Evolutionary conservation across 345 rosid genomes (phyloP).

Genomic region (Excoecaria agallocha): DNA sequence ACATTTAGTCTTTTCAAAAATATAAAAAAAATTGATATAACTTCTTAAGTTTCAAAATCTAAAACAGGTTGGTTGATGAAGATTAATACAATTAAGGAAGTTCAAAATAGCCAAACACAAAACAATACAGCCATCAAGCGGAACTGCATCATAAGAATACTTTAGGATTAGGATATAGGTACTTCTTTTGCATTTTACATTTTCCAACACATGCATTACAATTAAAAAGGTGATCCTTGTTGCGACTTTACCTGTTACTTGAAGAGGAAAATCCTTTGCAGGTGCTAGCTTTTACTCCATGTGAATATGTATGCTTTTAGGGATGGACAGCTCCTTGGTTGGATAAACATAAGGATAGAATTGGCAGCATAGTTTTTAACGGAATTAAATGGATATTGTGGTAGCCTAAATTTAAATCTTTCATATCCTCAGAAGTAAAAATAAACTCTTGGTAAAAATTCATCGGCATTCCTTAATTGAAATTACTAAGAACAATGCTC

Average conservation of each 20-base stretch:
- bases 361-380: not conserved
- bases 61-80: not conserved
- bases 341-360: not conserved
- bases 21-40: not conserved
- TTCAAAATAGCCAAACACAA: not conserved
- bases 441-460: not conserved
- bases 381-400: not conserved
- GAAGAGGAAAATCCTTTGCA: conserved; percentile 85
- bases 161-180: not conserved
- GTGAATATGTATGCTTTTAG: not conserved
- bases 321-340: not conserved
- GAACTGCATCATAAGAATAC: not conserved
- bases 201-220: not conserved
- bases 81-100: not conserved
- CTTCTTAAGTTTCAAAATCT: not conserved
- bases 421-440: not conserved
- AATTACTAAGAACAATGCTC: not conserved
- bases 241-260: conserved; percentile 69
- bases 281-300: conserved; percentile 40
- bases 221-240: not conserved
- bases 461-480: not conserved
- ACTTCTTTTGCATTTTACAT: not conserved
- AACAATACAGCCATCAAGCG: not conserved
- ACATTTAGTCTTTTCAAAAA: not conserved
- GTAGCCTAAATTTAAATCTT: not conserved